Percentiles rank a stretch among this genome's conserved stretches.
Conservation (phyloP, 2,329 filamentous ascomycete genomes). For the Phialophora verrucosa region DNA sequence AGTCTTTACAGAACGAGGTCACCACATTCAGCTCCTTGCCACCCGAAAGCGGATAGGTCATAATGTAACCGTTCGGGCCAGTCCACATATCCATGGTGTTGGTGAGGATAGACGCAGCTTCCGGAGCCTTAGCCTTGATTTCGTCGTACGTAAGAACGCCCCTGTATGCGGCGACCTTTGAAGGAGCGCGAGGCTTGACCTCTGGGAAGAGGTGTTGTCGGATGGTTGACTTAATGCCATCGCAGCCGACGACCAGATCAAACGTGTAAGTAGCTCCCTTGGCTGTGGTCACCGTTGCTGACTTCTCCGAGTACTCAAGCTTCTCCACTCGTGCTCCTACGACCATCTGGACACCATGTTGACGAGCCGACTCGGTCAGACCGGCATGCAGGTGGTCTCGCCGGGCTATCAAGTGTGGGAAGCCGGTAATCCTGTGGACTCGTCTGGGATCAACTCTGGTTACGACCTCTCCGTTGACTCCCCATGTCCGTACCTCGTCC, state of each 20-base stretch:
- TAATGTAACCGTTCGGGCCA: conserved; percentile 49
- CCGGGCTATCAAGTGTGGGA: conserved; percentile 24
- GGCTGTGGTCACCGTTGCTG: conserved; percentile 16
- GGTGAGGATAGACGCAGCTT: conserved; percentile 48
- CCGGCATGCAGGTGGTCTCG: conserved; percentile 28
- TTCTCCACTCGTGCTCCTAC: conserved; percentile 18
- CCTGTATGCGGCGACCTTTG: conserved; percentile 17
- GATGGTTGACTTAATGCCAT: conserved; percentile 50
- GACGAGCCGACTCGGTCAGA: conserved; percentile 22
- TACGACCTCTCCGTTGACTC: conserved; percentile 35
- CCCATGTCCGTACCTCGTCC: conserved; percentile 47
- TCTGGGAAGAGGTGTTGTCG: conserved; percentile 48
- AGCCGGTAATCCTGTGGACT: conserved; percentile 14
- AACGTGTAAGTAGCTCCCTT: conserved; percentile 40
- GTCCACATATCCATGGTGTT: conserved; percentile 54
- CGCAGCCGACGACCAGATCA: conserved; percentile 49
- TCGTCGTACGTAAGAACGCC: conserved; percentile 28
- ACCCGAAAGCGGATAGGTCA: conserved; percentile 54
- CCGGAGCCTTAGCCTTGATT: conserved; percentile 46
- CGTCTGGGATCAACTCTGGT: conserved; percentile 23
- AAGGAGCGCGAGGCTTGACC: conserved; percentile 16
- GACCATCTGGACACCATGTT: conserved; percentile 26
- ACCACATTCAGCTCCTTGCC: conserved; percentile 18
- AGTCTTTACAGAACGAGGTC: conserved; percentile 20
- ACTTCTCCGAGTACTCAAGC: conserved; percentile 6